Percentiles rank a stretch among this genome's conserved stretches.
These are phyloP conservation scores for Mycena pura DNA, from an alignment of 768 basidiomycete species.

Conservation along the genomic window DNA sequence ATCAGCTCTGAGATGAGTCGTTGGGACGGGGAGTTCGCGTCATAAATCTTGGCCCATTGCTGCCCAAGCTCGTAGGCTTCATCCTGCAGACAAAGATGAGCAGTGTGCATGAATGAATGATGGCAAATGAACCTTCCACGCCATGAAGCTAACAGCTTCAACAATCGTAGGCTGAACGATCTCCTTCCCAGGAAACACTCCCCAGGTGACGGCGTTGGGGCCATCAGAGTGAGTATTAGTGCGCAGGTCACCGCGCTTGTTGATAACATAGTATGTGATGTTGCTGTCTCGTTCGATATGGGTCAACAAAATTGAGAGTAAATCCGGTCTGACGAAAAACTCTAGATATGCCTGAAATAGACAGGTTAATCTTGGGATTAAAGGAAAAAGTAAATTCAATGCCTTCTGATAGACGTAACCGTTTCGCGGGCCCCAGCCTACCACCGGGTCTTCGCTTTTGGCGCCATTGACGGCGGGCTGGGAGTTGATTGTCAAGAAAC, in stretches of 20 bases:
- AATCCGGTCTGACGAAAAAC: slow-evolving; percentile 85
- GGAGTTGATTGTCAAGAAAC: slow-evolving; percentile 97
- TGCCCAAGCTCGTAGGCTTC: slow-evolving; percentile 92
- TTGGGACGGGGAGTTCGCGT: slow-evolving; percentile 73
- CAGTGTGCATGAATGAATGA: neutral
- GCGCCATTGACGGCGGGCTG: slow-evolving; percentile 95
- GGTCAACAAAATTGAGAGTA: slow-evolving; percentile 74
- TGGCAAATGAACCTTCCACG: slow-evolving; percentile 79
- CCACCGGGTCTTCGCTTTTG: slow-evolving; percentile 80
- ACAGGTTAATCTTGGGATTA: neutral
- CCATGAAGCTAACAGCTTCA: slow-evolving; percentile 97
- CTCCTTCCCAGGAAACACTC: slow-evolving; percentile 97
- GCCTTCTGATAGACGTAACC: slow-evolving; percentile 98
- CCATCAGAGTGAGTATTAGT: slow-evolving; percentile 96
- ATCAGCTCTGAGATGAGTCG: slow-evolving; percentile 80
- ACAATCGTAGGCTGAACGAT: slow-evolving; percentile 96
- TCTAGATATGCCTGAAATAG: slow-evolving; percentile 85
- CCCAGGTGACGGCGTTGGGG: slow-evolving; percentile 99
- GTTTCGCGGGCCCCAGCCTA: slow-evolving; percentile 94
- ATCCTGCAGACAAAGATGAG: slow-evolving; percentile 58
- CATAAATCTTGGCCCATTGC: slow-evolving; percentile 92
- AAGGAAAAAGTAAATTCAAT: slow-evolving; percentile 4
- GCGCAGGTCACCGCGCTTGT: slow-evolving; percentile 91
- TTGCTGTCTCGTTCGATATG: slow-evolving; percentile 86
- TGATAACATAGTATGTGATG: slow-evolving; percentile 97